Evolutionary conservation across 495 filamentous ascomycete genomes (phyloP).

Genomic region (Lasiosphaeris hirsuta): DNA sequence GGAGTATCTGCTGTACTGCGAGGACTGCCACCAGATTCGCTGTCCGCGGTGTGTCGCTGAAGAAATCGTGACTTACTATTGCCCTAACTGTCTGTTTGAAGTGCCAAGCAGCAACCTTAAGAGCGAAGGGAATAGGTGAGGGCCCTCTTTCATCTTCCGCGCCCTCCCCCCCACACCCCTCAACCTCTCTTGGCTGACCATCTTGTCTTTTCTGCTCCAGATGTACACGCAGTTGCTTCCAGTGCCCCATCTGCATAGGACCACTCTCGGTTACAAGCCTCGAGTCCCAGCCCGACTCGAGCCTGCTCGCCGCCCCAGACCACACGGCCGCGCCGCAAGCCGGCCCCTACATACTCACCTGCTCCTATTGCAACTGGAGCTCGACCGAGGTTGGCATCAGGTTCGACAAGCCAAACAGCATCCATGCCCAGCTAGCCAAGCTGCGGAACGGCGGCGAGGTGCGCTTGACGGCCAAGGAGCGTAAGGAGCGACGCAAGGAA

Average conservation of each 20-base stretch:
- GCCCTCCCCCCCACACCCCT: neutral
- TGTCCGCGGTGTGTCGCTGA: conserved; percentile 89
- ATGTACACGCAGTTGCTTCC: conserved; percentile 91
- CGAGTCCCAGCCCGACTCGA: conserved; percentile 49
- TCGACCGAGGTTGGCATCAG: conserved; percentile 84
- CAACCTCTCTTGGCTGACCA: neutral
- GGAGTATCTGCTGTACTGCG: conserved; percentile 92
- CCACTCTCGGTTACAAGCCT: conserved; percentile 69
- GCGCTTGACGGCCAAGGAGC: conserved; percentile 38
- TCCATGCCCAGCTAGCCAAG: conserved; percentile 73
- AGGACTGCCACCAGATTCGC: conserved; percentile 92
- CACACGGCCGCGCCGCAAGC: conserved; percentile 27
- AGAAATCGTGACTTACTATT: conserved; percentile 91
- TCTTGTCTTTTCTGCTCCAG: conserved; percentile 42
- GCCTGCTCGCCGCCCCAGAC: conserved; percentile 37
- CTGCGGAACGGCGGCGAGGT: conserved; percentile 51
- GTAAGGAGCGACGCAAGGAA: conserved; percentile 45
- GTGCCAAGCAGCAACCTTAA: conserved; percentile 85
- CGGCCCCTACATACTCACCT: conserved; percentile 76
- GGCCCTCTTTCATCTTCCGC: neutral
- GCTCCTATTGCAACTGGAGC: conserved; percentile 88
- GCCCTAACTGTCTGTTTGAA: conserved; percentile 94
- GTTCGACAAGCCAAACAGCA: conserved; percentile 82
- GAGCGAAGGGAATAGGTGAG: conserved; percentile 87
- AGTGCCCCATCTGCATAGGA: conserved; percentile 85